Conservation (phyloP, 225 moss, liverwort and hornwort species). For the Sphagnum contortum region DNA sequence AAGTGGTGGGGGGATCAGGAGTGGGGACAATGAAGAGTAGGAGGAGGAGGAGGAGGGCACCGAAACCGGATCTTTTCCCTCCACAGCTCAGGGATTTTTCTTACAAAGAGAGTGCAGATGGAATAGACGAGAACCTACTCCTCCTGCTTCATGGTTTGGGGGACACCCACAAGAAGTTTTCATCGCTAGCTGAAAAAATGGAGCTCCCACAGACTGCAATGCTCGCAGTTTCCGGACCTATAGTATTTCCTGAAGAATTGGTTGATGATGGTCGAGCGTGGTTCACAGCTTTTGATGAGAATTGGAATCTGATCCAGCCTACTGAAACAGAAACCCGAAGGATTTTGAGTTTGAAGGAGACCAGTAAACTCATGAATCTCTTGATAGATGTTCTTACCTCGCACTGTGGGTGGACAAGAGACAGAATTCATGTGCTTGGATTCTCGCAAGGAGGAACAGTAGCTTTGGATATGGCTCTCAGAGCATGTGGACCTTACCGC, state of each 20-base stretch:
- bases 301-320: slow-evolving; percentile 9
- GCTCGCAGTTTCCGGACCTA: slow-evolving; percentile 19
- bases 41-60: background rate
- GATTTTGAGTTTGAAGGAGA: slow-evolving; percentile 5
- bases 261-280: slow-evolving; percentile 13
- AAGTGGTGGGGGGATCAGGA: slow-evolving; percentile 4
- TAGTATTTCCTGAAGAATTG: slow-evolving; percentile 10
- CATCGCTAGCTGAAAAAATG: slow-evolving; percentile 12
- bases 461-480: slow-evolving; percentile 10
- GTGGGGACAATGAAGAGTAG: no score
- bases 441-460: slow-evolving; percentile 20
- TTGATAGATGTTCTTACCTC: slow-evolving; percentile 10
- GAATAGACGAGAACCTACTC: slow-evolving; percentile 20
- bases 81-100: slow-evolving; percentile 11
- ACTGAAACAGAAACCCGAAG: slow-evolving; percentile 7
- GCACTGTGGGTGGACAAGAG: slow-evolving; percentile 12
- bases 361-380: slow-evolving; percentile 6
- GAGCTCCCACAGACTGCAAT: slow-evolving; percentile 18
- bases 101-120: slow-evolving; percentile 15
- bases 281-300: slow-evolving; percentile 12
- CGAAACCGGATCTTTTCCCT: slow-evolving; percentile 13
- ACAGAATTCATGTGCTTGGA: slow-evolving; percentile 15
- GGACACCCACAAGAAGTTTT: slow-evolving; percentile 12
- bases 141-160: slow-evolving; percentile 21
- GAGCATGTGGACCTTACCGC: slow-evolving; percentile 11